Evolutionary conservation across 345 rosid genomes (phyloP).

Genomic region (Gossypium mustelinum): DNA sequence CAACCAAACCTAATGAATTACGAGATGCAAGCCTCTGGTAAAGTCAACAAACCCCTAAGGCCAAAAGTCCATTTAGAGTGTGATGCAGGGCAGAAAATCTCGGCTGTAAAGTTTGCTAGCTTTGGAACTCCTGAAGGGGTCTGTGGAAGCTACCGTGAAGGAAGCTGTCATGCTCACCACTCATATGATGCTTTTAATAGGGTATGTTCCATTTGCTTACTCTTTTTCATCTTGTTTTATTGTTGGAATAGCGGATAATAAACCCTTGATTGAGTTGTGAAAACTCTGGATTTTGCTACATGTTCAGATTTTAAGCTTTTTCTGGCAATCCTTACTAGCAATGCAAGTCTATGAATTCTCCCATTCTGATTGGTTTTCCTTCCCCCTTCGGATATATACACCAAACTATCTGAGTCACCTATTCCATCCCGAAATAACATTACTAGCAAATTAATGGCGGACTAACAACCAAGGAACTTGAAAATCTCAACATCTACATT

Average conservation of each 20-base stretch:
- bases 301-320: background rate
- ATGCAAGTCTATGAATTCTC: background rate
- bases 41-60: constrained; percentile 67
- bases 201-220: constrained; percentile 33
- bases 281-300: no score
- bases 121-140: constrained; percentile 89
- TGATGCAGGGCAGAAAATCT: constrained; percentile 77
- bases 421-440: background rate
- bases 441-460: background rate
- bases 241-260: background rate
- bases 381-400: background rate
- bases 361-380: background rate
- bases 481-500: background rate
- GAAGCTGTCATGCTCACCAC: constrained; percentile 89
- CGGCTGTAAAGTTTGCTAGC: constrained; percentile 83
- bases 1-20: constrained; percentile 85
- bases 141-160: constrained; percentile 79
- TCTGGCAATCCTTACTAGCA: background rate
- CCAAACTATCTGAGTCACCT: background rate
- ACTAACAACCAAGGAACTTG: background rate
- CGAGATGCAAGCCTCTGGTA: constrained; percentile 77
- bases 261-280: background rate
- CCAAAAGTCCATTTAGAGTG: constrained; percentile 86
- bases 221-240: background rate
- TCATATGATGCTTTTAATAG: constrained; percentile 91